Evolutionary conservation across 2,329 filamentous ascomycete genomes (phyloP).

Genomic region (Penicillium italicum): DNA sequence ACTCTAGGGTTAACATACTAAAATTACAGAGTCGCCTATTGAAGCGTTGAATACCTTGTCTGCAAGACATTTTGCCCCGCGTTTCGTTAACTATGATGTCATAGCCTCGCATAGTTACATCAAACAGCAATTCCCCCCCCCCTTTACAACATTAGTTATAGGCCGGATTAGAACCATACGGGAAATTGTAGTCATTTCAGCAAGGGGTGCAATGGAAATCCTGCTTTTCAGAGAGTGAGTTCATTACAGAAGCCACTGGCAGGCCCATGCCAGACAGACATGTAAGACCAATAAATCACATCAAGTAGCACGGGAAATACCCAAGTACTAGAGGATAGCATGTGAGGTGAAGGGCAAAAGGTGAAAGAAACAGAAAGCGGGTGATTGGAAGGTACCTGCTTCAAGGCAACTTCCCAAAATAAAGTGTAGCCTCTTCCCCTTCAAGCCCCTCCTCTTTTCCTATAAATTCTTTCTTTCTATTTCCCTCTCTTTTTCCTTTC

Average conservation of each 20-base stretch:
- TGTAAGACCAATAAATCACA: not conserved
- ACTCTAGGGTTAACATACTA: conserved; percentile 12
- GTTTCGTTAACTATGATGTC: not conserved
- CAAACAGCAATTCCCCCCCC: not conserved
- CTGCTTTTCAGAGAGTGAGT: not conserved
- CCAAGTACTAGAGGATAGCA: not conserved
- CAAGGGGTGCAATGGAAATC: not conserved
- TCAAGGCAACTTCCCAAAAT: conserved; percentile 1
- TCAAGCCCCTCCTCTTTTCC: not conserved
- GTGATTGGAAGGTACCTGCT: conserved; percentile 8
- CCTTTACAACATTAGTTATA: not conserved
- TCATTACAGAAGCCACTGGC: not conserved
- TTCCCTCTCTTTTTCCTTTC: not conserved
- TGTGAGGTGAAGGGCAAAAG: not conserved
- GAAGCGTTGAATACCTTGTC: not conserved
- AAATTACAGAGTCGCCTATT: not conserved
- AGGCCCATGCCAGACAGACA: not conserved
- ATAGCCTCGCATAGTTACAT: not conserved
- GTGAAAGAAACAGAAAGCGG: not conserved
- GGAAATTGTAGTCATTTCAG: not conserved
- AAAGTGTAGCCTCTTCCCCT: not conserved
- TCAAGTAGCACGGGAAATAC: not conserved
- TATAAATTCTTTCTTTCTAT: not conserved
- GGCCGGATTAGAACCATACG: not conserved
- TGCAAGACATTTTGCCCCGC: not conserved